Percentiles rank a stretch among this genome's conserved stretches.
Evolutionary conservation across 202 grass and related monocot species (phyloP).

Genomic region (Setaria italica): DNA sequence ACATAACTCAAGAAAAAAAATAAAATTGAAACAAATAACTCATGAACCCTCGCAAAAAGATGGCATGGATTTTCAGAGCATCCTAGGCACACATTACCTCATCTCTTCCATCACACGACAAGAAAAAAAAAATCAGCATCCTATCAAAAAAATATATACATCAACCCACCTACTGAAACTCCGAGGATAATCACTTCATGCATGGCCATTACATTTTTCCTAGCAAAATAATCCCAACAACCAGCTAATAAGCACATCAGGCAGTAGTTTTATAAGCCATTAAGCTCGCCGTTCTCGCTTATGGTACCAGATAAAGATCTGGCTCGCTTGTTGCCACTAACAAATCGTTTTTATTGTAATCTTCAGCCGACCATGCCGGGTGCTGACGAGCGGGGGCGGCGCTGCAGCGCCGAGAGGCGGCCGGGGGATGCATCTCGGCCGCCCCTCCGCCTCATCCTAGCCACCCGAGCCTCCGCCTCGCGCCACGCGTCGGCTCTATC

Average conservation of each 20-base stretch:
- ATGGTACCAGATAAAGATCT: constrained; percentile 35
- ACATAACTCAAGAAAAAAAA: background rate
- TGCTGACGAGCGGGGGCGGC: constrained; percentile 36
- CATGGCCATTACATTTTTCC: background rate
- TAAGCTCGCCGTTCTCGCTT: constrained; percentile 9
- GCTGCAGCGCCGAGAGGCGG: background rate
- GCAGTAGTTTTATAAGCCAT: background rate
- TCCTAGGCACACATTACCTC: background rate
- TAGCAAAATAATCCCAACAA: background rate
- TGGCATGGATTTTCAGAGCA: background rate
- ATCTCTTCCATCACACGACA: background rate
- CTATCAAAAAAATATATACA: background rate
- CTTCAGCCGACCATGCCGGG: constrained; percentile 51
- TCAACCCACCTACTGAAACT: background rate
- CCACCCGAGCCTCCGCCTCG: constrained; percentile 1
- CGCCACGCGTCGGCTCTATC: constrained; percentile 32
- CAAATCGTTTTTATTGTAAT: constrained; percentile 33
- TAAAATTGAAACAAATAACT: background rate
- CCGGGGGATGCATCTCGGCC: background rate
- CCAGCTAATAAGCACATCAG: constrained; percentile 8
- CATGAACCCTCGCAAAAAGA: background rate
- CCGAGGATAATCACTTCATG: background rate
- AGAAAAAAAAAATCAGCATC: background rate
- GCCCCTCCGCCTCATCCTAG: constrained; percentile 17
- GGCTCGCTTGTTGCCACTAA: constrained; percentile 1